phyloP scores from a whole-genome alignment of 306 rosid species.

The Vigna reflexopilosa region DNA sequence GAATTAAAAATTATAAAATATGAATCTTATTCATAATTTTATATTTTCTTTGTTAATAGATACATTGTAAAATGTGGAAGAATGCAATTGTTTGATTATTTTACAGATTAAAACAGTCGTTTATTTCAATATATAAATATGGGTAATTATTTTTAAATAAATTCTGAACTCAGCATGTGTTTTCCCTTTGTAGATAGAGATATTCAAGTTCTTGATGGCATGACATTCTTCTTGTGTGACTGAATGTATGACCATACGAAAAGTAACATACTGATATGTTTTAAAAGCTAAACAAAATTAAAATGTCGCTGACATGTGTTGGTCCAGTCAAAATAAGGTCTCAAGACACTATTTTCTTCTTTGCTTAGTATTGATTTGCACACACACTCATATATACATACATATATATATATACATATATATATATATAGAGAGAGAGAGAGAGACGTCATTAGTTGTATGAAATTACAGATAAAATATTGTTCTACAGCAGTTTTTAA shows the following conservation, averaged over 20 bases:
- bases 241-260: constrained; percentile 24
- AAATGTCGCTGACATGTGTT: neutral
- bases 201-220: neutral
- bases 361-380: no score
- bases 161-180: neutral
- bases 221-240: neutral
- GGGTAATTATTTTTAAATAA: neutral
- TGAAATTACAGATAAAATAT: neutral
- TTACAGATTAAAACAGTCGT: no score
- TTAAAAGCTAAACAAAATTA: neutral
- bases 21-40: neutral
- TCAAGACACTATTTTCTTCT: neutral
- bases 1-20: no score
- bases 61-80: neutral
- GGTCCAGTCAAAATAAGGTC: neutral
- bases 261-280: neutral
- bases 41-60: no score
- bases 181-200: neutral
- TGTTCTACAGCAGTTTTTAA: neutral
- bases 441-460: no score
- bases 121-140: neutral
- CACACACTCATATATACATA: neutral
- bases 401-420: no score
- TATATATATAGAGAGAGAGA: no score
- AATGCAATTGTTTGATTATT: neutral